phyloP scores from a whole-genome alignment of 768 basidiomycete genomes.

The Mycena galericulata region DNA sequence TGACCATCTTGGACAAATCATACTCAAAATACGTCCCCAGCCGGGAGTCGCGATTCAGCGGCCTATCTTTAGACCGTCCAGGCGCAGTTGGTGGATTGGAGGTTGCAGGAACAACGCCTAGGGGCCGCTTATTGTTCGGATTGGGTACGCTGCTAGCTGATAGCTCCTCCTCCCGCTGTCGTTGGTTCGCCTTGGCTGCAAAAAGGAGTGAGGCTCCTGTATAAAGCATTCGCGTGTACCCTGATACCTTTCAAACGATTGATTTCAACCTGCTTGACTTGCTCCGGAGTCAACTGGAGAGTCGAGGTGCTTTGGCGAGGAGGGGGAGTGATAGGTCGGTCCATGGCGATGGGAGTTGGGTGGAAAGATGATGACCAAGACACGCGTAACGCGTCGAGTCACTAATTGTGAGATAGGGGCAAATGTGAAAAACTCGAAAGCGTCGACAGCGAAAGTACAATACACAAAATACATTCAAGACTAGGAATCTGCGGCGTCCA shows the following conservation, averaged over 20 bases:
- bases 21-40: constrained; percentile 96
- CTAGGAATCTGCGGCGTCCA: constrained; percentile 32
- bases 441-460: constrained; percentile 9
- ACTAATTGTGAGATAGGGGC: too few relatives aligned
- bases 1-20: constrained; percentile 96
- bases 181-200: constrained; percentile 81
- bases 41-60: constrained; percentile 79
- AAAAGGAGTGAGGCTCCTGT: background rate
- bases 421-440: constrained; percentile 17
- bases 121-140: constrained; percentile 80
- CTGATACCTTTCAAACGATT: constrained; percentile 70
- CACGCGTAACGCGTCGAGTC: background rate
- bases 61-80: constrained; percentile 59
- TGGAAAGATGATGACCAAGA: background rate
- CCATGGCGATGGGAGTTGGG: background rate
- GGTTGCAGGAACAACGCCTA: constrained; percentile 66
- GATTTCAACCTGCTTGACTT: constrained; percentile 78
- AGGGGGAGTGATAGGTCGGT: constrained; percentile 56
- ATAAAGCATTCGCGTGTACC: background rate
- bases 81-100: constrained; percentile 72
- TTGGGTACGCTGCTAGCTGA: constrained; percentile 64
- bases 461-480: constrained; percentile 23
- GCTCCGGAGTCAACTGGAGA: constrained; percentile 70
- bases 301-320: constrained; percentile 37
- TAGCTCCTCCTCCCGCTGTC: constrained; percentile 69